phyloP scores from a whole-genome alignment of 2,329 filamentous ascomycete species.

The Sporothrix schenckii region DNA sequence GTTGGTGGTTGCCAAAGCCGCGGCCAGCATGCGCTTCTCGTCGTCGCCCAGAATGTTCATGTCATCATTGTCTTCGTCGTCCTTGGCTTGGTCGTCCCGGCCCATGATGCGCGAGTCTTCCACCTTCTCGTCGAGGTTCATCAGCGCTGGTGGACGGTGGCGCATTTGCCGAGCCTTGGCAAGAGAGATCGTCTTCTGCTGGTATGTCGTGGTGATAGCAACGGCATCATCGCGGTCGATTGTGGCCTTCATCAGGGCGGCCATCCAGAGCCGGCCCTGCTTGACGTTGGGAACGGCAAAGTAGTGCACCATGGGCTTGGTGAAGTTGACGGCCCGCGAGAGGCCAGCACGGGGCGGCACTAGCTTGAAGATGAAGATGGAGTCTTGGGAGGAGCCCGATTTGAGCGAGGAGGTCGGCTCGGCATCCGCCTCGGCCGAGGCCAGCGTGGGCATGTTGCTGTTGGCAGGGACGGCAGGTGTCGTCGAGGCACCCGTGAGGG shows the following conservation, averaged over 20 bases:
- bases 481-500: slow-evolving; percentile 81
- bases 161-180: slow-evolving; percentile 85
- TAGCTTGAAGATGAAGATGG: slow-evolving; percentile 97
- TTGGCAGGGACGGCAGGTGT: slow-evolving; percentile 61
- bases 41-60: slow-evolving; percentile 34
- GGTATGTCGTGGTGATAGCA: slow-evolving; percentile 86
- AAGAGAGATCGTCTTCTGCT: slow-evolving; percentile 94
- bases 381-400: slow-evolving; percentile 49
- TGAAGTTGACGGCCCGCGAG: slow-evolving; percentile 92
- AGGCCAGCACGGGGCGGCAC: slow-evolving; percentile 86
- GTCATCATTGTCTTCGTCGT: slow-evolving; percentile 35
- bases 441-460: slow-evolving; percentile 51
- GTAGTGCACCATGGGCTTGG: slow-evolving; percentile 95
- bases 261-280: slow-evolving; percentile 95
- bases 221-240: slow-evolving; percentile 87
- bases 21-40: slow-evolving; percentile 36
- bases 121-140: slow-evolving; percentile 64
- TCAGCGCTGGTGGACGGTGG: slow-evolving; percentile 85
- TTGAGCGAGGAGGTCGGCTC: slow-evolving; percentile 41
- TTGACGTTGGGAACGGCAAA: slow-evolving; percentile 92
- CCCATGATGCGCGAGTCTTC: slow-evolving; percentile 35
- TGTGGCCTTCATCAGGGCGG: slow-evolving; percentile 96
- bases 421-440: slow-evolving; percentile 54
- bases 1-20: slow-evolving; percentile 37
- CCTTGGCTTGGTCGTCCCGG: slow-evolving; percentile 35